Evolutionary conservation across 1,284 basidiomycete genomes (phyloP).

Genomic region (Boletus mariae): DNA sequence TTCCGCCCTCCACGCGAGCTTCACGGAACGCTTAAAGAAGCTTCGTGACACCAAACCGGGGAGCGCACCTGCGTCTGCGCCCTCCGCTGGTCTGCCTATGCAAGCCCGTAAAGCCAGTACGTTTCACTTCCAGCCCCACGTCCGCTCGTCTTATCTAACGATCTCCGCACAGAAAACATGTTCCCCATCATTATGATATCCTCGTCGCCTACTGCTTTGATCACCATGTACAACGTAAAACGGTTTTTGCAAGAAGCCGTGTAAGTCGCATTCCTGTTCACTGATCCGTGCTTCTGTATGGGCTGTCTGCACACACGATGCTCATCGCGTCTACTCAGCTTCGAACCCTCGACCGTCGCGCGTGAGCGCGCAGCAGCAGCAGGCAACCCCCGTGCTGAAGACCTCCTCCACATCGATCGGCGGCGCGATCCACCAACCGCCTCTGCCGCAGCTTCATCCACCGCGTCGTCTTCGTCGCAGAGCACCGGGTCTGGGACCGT

Average conservation of each 20-base stretch:
- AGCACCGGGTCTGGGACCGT: slow-evolving; percentile 18
- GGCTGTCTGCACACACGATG: background rate
- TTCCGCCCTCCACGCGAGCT: slow-evolving; percentile 54
- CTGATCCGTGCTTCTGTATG: too few relatives aligned
- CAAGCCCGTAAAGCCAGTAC: slow-evolving; percentile 59
- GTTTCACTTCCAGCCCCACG: slow-evolving; percentile 20
- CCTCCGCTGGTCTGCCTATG: slow-evolving; percentile 47
- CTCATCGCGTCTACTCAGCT: slow-evolving; percentile 41
- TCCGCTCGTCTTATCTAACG: too few relatives aligned
- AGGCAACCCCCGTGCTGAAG: slow-evolving; percentile 76
- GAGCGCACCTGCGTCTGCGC: slow-evolving; percentile 32
- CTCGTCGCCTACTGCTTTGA: slow-evolving; percentile 89
- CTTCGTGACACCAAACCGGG: slow-evolving; percentile 61
- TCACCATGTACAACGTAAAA: slow-evolving; percentile 98
- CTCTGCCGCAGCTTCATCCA: slow-evolving; percentile 11
- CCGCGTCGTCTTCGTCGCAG: slow-evolving; percentile 5
- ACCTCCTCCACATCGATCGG: slow-evolving; percentile 81
- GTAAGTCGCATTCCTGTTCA: slow-evolving; percentile 40
- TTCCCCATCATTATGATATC: slow-evolving; percentile 97
- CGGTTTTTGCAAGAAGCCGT: slow-evolving; percentile 87
- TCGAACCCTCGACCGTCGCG: slow-evolving; percentile 76
- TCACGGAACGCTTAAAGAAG: slow-evolving; percentile 74
- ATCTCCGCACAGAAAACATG: slow-evolving; percentile 46
- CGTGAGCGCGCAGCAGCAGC: slow-evolving; percentile 63
- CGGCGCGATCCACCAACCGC: slow-evolving; percentile 64